Conservation (phyloP, 768 basidiomycete species). For the Tylopilus sp. region DNA sequence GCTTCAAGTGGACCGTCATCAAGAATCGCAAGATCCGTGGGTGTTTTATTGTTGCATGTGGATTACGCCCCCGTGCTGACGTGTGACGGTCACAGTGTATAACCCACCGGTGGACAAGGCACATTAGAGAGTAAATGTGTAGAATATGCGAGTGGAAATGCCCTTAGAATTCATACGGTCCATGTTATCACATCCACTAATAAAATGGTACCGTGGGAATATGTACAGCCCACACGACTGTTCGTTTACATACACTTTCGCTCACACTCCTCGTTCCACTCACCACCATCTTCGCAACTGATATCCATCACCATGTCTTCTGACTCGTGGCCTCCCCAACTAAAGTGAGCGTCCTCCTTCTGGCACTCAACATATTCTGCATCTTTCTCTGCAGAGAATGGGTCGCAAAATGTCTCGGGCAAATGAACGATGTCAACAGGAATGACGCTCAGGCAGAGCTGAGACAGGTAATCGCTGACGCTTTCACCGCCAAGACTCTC, state of each 20-base stretch:
- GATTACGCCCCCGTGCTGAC: neutral
- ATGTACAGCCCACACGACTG: neutral
- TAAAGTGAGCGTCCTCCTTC: constrained; percentile 51
- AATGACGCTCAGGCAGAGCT: constrained; percentile 88
- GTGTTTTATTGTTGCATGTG: constrained; percentile 29
- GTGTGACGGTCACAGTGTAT: constrained; percentile 34
- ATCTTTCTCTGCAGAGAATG: constrained; percentile 64
- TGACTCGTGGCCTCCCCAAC: constrained; percentile 76
- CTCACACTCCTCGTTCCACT: neutral
- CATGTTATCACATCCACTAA: too few relatives aligned
- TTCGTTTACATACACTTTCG: constrained; percentile 9
- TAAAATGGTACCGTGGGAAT: constrained; percentile 25
- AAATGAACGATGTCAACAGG: constrained; percentile 87
- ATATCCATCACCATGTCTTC: constrained; percentile 51
- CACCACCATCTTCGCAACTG: neutral
- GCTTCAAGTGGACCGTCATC: constrained; percentile 90
- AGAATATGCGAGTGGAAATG: constrained; percentile 1
- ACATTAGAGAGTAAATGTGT: constrained; percentile 28
- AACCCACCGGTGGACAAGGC: constrained; percentile 35
- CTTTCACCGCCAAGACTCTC: constrained; percentile 78
- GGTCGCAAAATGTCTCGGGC: constrained; percentile 90
- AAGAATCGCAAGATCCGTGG: constrained; percentile 91
- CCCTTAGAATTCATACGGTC: constrained; percentile 23
- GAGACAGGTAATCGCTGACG: constrained; percentile 94
- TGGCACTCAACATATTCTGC: neutral